Evolutionary conservation across 495 filamentous ascomycete species (phyloP).

Genomic region (Podospora sp.): DNA sequence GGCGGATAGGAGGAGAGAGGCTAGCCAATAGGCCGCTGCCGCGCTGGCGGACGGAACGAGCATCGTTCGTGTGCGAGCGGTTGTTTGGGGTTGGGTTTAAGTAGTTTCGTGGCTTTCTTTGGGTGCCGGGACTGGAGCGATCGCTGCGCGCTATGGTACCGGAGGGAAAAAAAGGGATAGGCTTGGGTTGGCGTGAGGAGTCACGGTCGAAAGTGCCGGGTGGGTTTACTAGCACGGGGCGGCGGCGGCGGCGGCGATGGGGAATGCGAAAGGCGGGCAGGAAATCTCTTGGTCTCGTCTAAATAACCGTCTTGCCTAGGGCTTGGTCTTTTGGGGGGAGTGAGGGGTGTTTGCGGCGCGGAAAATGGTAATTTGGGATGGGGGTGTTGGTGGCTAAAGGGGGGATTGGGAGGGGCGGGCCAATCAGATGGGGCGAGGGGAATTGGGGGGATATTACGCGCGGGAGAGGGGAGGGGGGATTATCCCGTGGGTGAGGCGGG

Average conservation of each 20-base stretch:
- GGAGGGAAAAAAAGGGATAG: no score
- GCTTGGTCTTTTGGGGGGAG: not conserved
- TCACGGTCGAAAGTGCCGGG: no score
- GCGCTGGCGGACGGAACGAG: not conserved
- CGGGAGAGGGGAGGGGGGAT: not conserved
- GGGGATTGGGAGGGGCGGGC: not conserved
- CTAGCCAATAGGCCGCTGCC: not conserved
- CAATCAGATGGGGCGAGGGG: not conserved
- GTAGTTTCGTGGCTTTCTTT: not conserved
- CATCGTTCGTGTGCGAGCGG: not conserved
- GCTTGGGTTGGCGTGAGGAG: no score
- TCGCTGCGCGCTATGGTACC: not conserved
- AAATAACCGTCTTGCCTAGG: not conserved
- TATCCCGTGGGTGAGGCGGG: not conserved
- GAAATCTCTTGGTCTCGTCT: not conserved
- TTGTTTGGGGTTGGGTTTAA: not conserved
- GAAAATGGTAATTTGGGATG: not conserved
- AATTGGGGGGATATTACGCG: not conserved
- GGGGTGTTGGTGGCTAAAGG: not conserved
- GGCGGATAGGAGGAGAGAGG: not conserved
- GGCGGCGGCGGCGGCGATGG: no score
- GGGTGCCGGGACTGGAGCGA: not conserved
- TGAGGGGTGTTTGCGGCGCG: not conserved
- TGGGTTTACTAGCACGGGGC: no score
- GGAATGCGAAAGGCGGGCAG: not conserved